phyloP scores from a whole-genome alignment of 2,329 filamentous ascomycete genomes.

The Huntiella decipiens region DNA sequence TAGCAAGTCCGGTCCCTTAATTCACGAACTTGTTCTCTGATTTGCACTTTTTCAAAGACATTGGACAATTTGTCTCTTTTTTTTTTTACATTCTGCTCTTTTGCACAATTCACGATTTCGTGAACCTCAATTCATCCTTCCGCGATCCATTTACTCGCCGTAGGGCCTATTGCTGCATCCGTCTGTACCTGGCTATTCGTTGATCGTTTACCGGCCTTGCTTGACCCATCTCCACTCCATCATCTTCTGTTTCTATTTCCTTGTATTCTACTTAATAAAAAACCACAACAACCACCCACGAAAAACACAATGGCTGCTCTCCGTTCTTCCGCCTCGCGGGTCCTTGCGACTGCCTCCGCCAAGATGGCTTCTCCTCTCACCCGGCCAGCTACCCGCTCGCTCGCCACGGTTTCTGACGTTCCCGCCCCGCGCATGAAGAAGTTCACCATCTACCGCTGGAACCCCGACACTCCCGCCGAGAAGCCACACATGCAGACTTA shows the following conservation, averaged over 20 bases:
- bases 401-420: constrained; percentile 38
- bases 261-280: background rate
- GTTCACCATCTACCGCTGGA: constrained; percentile 98
- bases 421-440: constrained; percentile 59
- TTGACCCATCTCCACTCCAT: background rate
- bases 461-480: constrained; percentile 73
- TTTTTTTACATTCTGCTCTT: constrained; percentile 1
- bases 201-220: background rate
- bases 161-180: too few relatives aligned
- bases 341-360: constrained; percentile 28
- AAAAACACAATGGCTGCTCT: constrained; percentile 37
- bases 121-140: constrained; percentile 1
- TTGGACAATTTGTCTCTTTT: background rate
- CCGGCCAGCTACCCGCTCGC: constrained; percentile 28
- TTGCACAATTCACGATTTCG: background rate
- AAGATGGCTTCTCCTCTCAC: constrained; percentile 22
- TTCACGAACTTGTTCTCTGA: too few relatives aligned
- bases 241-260: constrained; percentile 1
- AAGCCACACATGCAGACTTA: constrained; percentile 96
- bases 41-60: too few relatives aligned
- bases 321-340: constrained; percentile 34
- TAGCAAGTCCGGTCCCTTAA: too few relatives aligned
- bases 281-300: background rate
- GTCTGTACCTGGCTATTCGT: background rate
- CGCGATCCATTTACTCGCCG: too few relatives aligned